Base-by-base conservation (phyloP, 805 yeast species). In the Ogataea pini region DNA sequence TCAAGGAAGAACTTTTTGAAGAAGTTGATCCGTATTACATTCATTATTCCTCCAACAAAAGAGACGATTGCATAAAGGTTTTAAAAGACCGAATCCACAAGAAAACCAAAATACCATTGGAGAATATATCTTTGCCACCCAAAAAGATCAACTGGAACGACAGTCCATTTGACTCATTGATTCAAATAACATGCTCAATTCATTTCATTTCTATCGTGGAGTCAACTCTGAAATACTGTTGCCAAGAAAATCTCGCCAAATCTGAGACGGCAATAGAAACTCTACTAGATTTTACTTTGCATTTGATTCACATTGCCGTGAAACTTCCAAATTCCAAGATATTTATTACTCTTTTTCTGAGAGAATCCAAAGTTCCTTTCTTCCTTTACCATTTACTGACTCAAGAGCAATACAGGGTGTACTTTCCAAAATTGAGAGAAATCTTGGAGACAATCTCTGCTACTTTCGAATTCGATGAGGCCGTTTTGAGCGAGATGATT, bases 11-110 rank as follows among this genome's bases (percentile, higher is more conserved):
- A 42, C 68, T 70, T 24, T 73, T 68, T 47, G 72, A 70, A 1
- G 69, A 75, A 22, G 78, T 91, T 36, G 94, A 92, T 63, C 96
- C 97, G 0, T 91, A 80, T 60, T 92, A 85, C 61, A 75, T 87
- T 49, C 90, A 89, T 57, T 86, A 85, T 57, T 72, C 86, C 0
- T 70, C 92, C 0, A 89, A 89, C 56, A 83, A 82, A 45, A 78
- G 92, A 46, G 97, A 89, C 47, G 97, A 89, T 50, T 92, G 96
- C 6, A 85, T 86, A 47, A 77, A 75, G 38, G 68, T 81, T 4
- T 68, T 87, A 25, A 82, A 83, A 56, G 78, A 77, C 28, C 62
- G 77, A 22, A 64, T 76, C 34, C 73, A 78, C 8, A 69, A 72
- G 47, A 60, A 68, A 20, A 65, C 68, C 1, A 59, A 65, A 1